Evolutionary conservation across 345 rosid species (phyloP).

Genomic region (Hibiscus trionum): DNA sequence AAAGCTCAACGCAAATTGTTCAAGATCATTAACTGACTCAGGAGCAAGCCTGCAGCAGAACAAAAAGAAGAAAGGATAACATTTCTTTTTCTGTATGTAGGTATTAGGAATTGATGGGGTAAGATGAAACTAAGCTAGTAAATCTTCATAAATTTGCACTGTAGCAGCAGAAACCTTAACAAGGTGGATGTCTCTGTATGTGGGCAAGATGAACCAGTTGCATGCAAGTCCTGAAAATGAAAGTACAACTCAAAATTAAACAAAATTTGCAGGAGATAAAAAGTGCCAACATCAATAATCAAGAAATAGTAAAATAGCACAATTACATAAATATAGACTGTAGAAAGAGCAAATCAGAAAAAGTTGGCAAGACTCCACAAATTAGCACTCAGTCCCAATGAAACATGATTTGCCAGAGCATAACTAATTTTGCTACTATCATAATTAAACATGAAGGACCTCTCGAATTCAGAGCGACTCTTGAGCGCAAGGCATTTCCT

Average conservation of each 20-base stretch:
- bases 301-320: conserved; percentile 1
- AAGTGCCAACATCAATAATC: background rate
- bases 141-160: background rate
- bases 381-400: background rate
- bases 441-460: background rate
- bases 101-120: background rate
- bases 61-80: conserved; percentile 5
- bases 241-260: background rate
- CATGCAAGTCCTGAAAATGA: conserved; percentile 31
- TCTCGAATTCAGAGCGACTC: background rate
- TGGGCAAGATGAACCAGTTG: conserved; percentile 26
- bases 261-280: background rate
- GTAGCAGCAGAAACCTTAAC: conserved; percentile 42
- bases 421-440: background rate
- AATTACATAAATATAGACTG: background rate
- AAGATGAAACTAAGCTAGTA: background rate
- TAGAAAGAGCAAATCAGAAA: background rate
- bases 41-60: conserved; percentile 69
- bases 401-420: background rate
- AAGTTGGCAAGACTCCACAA: background rate
- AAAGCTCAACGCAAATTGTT: conserved; percentile 49
- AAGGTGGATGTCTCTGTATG: conserved; percentile 25
- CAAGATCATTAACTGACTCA: conserved; percentile 55
- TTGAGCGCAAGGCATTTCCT: background rate
- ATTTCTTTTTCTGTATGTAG: background rate